These are phyloP conservation scores for Phytophthora niederhauseri DNA, from an alignment of 352 stramenopile genomes.

Conservation along the genomic window DNA sequence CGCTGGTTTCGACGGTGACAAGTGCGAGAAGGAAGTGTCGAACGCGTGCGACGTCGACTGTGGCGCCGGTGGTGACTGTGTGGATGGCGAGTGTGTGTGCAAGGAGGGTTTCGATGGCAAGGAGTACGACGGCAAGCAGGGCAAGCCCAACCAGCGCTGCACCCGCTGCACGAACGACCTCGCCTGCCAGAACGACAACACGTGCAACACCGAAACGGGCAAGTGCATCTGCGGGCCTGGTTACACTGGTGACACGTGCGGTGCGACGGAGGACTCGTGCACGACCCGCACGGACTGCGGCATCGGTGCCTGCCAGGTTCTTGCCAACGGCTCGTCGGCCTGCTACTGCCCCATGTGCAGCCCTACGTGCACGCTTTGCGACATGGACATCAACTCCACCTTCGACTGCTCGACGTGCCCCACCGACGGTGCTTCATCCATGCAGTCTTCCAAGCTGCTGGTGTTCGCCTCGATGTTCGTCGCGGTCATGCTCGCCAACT, in stretches of 20 bases:
- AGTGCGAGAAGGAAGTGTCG: slow-evolving; percentile 56
- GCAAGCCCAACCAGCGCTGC: slow-evolving; percentile 56
- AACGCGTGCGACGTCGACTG: slow-evolving; percentile 64
- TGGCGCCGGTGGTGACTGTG: slow-evolving; percentile 54
- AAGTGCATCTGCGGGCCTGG: slow-evolving; percentile 58
- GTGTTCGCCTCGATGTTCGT: slow-evolving; percentile 43
- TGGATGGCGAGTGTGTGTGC: slow-evolving; percentile 54
- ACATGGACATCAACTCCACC: slow-evolving; percentile 36
- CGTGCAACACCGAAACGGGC: slow-evolving; percentile 56
- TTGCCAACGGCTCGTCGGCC: slow-evolving; percentile 49
- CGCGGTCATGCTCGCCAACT: slow-evolving; percentile 41
- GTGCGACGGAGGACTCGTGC: slow-evolving; percentile 55
- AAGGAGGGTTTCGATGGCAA: slow-evolving; percentile 56
- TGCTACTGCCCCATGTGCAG: slow-evolving; percentile 54
- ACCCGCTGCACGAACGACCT: slow-evolving; percentile 57
- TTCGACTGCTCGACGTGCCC: slow-evolving; percentile 51
- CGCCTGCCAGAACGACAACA: slow-evolving; percentile 59
- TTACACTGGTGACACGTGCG: slow-evolving; percentile 56
- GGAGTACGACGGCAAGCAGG: slow-evolving; percentile 47
- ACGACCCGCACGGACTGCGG: slow-evolving; percentile 50
- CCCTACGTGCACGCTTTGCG: slow-evolving; percentile 45
- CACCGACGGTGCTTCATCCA: slow-evolving; percentile 23
- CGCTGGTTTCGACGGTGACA: slow-evolving; percentile 48
- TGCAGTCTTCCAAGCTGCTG: slow-evolving; percentile 46
- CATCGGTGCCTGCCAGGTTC: slow-evolving; percentile 47